phyloP scores from a whole-genome alignment of 495 filamentous ascomycete species.

The Mytilinidion resinicola region DNA sequence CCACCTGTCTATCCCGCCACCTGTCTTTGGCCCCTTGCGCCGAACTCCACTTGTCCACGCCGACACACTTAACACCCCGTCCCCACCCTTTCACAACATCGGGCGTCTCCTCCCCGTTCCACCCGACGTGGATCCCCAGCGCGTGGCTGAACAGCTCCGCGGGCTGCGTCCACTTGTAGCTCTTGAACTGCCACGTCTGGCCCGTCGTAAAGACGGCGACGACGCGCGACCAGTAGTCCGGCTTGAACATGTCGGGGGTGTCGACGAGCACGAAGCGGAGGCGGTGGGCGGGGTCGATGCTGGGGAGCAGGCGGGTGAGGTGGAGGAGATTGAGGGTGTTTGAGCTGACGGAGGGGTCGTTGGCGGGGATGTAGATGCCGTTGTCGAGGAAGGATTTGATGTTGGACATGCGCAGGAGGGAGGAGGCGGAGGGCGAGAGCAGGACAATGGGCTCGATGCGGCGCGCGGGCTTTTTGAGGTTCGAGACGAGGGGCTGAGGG shows the following conservation, averaged over 20 bases:
- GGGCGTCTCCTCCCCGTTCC: constrained; percentile 77
- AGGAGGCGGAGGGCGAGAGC: constrained; percentile 94
- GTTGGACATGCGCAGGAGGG: constrained; percentile 94
- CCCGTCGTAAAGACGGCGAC: constrained; percentile 98
- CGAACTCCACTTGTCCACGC: constrained; percentile 69
- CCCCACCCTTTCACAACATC: constrained; percentile 75
- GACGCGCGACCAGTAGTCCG: constrained; percentile 93
- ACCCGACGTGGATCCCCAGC: constrained; percentile 83
- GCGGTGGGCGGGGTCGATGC: constrained; percentile 62
- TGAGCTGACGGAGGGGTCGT: constrained; percentile 55
- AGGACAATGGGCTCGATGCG: constrained; percentile 93
- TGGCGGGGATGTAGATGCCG: constrained; percentile 72
- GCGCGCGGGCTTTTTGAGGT: constrained; percentile 47
- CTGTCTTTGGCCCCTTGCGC: constrained; percentile 47
- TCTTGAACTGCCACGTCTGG: constrained; percentile 97
- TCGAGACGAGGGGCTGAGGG: constrained; percentile 32
- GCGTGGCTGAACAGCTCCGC: constrained; percentile 83
- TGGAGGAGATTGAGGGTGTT: constrained; percentile 71
- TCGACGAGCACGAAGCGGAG: constrained; percentile 95
- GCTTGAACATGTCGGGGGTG: constrained; percentile 86
- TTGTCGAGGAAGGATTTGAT: constrained; percentile 90
- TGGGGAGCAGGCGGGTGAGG: constrained; percentile 69
- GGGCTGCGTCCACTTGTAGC: constrained; percentile 91
- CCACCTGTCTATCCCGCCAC: constrained; percentile 88
- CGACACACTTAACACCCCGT: constrained; percentile 64